Base-by-base conservation (phyloP, 805 yeast genomes). In the Pichia insulana region DNA sequence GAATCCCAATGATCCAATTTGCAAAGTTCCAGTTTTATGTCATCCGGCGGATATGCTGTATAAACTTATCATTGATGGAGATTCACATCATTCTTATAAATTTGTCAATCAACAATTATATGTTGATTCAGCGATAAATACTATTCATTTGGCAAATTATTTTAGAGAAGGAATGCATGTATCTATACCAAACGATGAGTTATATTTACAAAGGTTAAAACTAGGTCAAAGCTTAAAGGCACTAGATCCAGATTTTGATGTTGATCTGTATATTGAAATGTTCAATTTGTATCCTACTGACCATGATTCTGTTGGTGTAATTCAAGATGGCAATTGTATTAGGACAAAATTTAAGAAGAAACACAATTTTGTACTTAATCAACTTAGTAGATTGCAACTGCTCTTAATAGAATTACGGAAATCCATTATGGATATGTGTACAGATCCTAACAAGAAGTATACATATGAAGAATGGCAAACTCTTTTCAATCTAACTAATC, bases 391-490 rank as follows among this genome's bases (percentile, higher is more conserved):
- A 17, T 32, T 58, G 5, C 61, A 58, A 41, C 35, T 54, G 7
- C 47, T 68, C 26, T 35, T 61, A 4, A 39, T 50, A 7, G 65
- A 61, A 40, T 47, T 73, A 34, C 56, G 57, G 12, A 56, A 56
- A 19, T 41, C 61, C n/a, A 37, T 54, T 7, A 19, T 51, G 1
- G 67, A 70, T 42, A 45, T 68, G 11, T 50, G 68, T n/a, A 66
- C 66, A 7, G 46, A 62, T 22, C 72, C 75, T 0, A 50, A 53
- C 11, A 70, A 65, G 49, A 57, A 54, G 31, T 80, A 77, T 52
- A 48, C 62, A 8, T 76, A 61, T 50, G 67, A 68, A 3, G 78
- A 76, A 42, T 82, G 87, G 88, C 43, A 40, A 2, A 52, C 58
- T 13, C 54, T 74, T 36, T 47, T 69, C 27, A 43, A 50, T 7